Evolutionary conservation across 1,284 basidiomycete genomes (phyloP).

Genomic region (Fomitopsis schrenkii): DNA sequence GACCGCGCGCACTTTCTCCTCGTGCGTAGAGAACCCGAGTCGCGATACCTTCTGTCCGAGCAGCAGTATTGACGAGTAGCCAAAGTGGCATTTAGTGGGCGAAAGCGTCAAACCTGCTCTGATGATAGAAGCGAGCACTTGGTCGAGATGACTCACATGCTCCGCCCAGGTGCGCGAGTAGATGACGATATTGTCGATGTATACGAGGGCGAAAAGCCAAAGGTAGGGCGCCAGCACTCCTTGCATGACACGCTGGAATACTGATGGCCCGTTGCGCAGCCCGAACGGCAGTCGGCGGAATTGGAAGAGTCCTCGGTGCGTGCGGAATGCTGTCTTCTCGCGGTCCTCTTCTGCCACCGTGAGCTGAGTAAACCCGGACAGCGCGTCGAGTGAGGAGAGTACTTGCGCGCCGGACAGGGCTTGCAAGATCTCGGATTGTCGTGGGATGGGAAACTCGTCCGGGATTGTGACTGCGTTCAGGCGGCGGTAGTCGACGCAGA

Average conservation of each 20-base stretch:
- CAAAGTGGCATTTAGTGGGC: conserved; percentile 30
- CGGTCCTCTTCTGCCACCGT: conserved; percentile 24
- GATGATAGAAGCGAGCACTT: conserved; percentile 26
- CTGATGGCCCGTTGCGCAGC: too few relatives aligned
- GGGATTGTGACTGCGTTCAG: conserved; percentile 29
- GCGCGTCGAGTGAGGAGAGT: conserved; percentile 33
- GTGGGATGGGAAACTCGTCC: conserved; percentile 38
- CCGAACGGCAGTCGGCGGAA: too few relatives aligned
- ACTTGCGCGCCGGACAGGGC: conserved; percentile 29
- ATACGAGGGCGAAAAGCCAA: conserved; percentile 36
- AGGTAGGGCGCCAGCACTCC: too few relatives aligned
- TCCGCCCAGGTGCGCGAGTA: conserved; percentile 30
- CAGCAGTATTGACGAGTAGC: conserved; percentile 28
- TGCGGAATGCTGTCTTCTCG: conserved; percentile 35
- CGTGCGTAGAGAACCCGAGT: conserved; percentile 26
- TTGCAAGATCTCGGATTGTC: conserved; percentile 34
- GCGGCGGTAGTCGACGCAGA: too few relatives aligned
- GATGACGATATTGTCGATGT: conserved; percentile 35
- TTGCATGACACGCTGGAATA: too few relatives aligned
- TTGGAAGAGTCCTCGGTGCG: too few relatives aligned
- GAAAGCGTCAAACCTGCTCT: conserved; percentile 29
- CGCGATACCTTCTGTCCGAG: conserved; percentile 33
- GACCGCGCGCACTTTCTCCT: conserved; percentile 27
- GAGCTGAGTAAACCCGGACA: conserved; percentile 38
- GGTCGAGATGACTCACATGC: conserved; percentile 24